Conservation (phyloP, 768 basidiomycete species). For the Lactifluus volemus region DNA sequence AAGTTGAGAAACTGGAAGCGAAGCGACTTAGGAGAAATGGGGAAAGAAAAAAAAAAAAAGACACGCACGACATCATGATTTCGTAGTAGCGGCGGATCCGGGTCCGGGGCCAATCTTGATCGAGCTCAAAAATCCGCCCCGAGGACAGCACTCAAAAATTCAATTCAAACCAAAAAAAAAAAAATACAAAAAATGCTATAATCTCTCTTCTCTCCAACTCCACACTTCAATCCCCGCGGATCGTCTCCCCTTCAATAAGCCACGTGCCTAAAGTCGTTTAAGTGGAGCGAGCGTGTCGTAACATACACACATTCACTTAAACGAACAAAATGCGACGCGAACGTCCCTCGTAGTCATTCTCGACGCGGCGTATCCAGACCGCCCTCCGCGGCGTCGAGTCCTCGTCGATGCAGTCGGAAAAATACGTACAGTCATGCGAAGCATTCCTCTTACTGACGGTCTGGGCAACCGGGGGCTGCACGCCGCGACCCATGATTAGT, state of each 20-base stretch:
- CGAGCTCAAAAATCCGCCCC: neutral
- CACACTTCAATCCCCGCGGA: neutral
- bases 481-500: neutral
- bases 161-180: neutral
- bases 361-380: constrained; percentile 1
- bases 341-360: neutral
- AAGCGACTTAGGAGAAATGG: neutral
- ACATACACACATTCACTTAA: neutral
- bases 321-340: neutral
- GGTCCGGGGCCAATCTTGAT: neutral
- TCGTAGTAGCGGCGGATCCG: neutral
- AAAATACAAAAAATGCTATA: too few relatives aligned
- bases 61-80: neutral
- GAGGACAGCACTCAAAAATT: neutral
- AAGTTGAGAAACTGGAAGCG: neutral
- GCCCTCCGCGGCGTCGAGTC: constrained; percentile 8
- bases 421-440: neutral
- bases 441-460: too few relatives aligned
- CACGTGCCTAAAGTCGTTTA: neutral
- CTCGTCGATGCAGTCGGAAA: neutral
- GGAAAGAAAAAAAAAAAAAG: neutral
- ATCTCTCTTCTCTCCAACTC: neutral
- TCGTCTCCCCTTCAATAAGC: neutral
- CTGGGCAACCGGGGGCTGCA: neutral
- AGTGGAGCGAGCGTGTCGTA: neutral